Percentiles rank a stretch among this genome's conserved stretches.
phyloP scores from a whole-genome alignment of 495 filamentous ascomycete species.

The Mytilinidion resinicola region DNA sequence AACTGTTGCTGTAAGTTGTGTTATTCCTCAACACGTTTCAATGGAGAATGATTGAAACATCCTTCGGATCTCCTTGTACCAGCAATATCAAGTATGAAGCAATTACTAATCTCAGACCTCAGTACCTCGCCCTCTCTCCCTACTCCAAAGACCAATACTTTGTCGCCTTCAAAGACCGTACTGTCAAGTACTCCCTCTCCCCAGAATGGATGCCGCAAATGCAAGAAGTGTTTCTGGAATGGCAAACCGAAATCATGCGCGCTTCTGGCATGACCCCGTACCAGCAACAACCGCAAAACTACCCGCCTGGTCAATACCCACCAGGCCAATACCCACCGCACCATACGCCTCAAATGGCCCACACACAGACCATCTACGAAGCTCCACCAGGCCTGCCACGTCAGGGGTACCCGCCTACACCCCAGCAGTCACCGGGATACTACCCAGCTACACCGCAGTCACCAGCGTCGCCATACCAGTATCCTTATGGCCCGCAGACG shows the following conservation, averaged over 20 bases:
- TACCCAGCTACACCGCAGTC: too few species aligned
- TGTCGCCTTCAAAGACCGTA: constrained; percentile 23
- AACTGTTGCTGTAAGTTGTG: constrained; percentile 16
- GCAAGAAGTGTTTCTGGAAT: constrained; percentile 22
- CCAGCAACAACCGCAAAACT: too few species aligned
- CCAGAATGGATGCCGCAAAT: constrained; percentile 27
- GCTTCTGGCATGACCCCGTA: neutral
- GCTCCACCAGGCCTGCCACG: too few species aligned
- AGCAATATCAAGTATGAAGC: neutral
- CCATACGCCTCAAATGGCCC: too few species aligned
- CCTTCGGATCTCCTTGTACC: neutral
- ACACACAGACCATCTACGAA: too few species aligned
- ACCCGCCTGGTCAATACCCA: too few species aligned
- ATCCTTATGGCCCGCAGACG: too few species aligned
- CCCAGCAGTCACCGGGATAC: too few species aligned
- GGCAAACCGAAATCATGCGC: constrained; percentile 19
- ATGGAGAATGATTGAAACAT: neutral
- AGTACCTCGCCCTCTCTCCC: constrained; percentile 23
- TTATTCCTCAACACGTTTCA: neutral
- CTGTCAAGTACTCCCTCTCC: constrained; percentile 25
- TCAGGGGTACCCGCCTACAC: too few species aligned
- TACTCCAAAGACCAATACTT: constrained; percentile 26
- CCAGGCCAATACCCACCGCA: too few species aligned
- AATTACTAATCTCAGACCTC: neutral
- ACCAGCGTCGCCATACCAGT: too few species aligned